Base-by-base conservation (phyloP, 176 grass and related monocot genomes). In the Ampelocalamus luodianensis region DNA sequence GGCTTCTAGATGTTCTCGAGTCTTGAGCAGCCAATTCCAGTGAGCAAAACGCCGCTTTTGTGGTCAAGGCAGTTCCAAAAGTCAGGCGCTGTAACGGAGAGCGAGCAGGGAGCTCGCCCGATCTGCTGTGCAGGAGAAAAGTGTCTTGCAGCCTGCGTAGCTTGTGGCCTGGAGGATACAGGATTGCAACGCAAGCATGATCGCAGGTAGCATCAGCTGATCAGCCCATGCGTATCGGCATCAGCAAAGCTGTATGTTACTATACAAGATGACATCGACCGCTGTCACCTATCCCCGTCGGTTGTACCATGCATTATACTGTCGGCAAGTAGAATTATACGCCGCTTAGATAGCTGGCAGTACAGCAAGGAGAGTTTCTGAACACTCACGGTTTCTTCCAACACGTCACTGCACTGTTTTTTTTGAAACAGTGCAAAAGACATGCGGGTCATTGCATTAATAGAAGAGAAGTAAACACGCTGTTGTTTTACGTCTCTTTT, bases 41-140 rank as follows among this genome's bases (percentile, higher is more conserved):
- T 7, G 63, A 29, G 63, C 78, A 59, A 82, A 48, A 75, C 39
- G 62, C 71, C 50, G 50, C 9, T 40, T 68, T 29, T 59, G 71
- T 18, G 38, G 71, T 68, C 60, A 75, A 45, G 4, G 34, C 8
- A 51, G 55, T 24, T 24, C 39, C 65, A 15, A 37, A 58, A 44
- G 65, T 71, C 74, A 49, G 53, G 18, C 39, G 74, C 24, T 38
- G 51, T 5, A 15, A 5, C 29, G 44, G 10, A 67, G 5, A 29
- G 50, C 16, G 17, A 16, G 60, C 44, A 3, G 10, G 56, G 5
- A 29, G 50, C 16, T 6, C 5, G 60, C 44, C 1, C 32, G 32
- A 34, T 40, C 44, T 64, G 13, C 45, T 39, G 5, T 39, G 20
- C 34, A 39, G 8, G 42, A 50, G 40, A 65, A 37, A 75, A 7